A percentile compares a stretch with the other conserved stretches of the same genome.
Evolutionary conservation across 192 early-diverging fungal species (phyloP).

Genomic region (Coemansia furcata): DNA sequence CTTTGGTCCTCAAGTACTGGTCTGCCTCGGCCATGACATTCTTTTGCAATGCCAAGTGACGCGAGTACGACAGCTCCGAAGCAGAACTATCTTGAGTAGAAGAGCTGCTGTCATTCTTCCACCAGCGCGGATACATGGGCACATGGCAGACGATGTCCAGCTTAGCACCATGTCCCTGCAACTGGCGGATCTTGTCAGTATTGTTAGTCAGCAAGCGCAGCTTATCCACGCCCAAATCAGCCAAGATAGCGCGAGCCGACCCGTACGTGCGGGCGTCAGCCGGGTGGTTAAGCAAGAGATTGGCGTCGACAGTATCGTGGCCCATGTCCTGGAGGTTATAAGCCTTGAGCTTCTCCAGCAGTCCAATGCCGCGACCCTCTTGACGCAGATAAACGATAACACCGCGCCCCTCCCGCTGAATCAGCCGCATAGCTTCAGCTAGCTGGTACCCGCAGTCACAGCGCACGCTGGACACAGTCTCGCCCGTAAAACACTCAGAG

Average conservation of each 20-base stretch:
- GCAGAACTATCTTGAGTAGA: conserved; percentile 8
- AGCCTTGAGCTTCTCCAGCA: conserved; percentile 91
- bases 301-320: conserved; percentile 91
- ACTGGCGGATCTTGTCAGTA: conserved; percentile 85
- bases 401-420: conserved; percentile 81
- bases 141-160: conserved; percentile 78
- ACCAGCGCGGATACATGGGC: conserved; percentile 88
- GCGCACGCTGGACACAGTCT: conserved; percentile 83
- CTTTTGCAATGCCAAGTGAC: conserved; percentile 26
- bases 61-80: conserved; percentile 31
- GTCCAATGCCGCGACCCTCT: conserved; percentile 94
- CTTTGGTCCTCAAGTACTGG: conserved; percentile 84
- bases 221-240: conserved; percentile 70
- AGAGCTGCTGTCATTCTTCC: conserved; percentile 54
- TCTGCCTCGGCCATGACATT: conserved; percentile 65
- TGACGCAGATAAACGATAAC: conserved; percentile 94
- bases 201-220: conserved; percentile 94
- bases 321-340: conserved; percentile 97
- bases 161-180: conserved; percentile 59
- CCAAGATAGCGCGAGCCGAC: conserved; percentile 83
- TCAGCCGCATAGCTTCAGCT: conserved; percentile 85
- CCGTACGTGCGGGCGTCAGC: conserved; percentile 93
- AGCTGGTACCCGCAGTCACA: conserved; percentile 97
- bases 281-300: conserved; percentile 84
- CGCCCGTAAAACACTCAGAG: conserved; percentile 96